Percentiles rank a stretch among this genome's conserved stretches.
These are phyloP conservation scores for Herpetospermum pedunculosum DNA, from an alignment of 306 rosid genomes.

Conservation along the genomic window DNA sequence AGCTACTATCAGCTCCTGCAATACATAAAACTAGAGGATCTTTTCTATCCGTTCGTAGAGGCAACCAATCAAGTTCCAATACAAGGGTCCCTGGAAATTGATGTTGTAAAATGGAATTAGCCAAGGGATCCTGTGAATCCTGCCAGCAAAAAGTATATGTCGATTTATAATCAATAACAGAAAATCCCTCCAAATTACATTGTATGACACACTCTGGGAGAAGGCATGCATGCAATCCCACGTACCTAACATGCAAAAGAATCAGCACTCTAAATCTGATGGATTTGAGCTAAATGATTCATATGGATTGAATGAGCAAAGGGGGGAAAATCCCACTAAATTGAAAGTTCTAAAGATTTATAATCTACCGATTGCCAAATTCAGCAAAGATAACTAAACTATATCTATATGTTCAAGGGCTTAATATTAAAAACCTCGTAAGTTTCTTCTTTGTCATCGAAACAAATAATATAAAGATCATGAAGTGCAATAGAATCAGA, in stretches of 20 bases:
- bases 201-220: background rate
- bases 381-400: background rate
- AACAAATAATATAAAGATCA: background rate
- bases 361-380: background rate
- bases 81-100: constrained; percentile 90
- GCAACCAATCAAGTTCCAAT: constrained; percentile 97
- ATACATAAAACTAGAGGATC: constrained; percentile 90
- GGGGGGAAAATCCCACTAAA: background rate
- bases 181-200: constrained; percentile 1
- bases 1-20: constrained; percentile 98
- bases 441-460: background rate
- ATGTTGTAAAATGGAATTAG: constrained; percentile 86
- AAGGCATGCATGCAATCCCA: background rate
- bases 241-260: background rate
- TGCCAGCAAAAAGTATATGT: constrained; percentile 17
- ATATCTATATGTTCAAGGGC: background rate
- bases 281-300: background rate
- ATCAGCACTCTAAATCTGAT: background rate
- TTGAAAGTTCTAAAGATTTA: background rate
- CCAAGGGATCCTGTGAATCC: constrained; percentile 92
- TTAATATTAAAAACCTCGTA: background rate
- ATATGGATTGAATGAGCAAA: background rate
- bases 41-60: constrained; percentile 64
- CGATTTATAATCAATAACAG: background rate
- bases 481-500: background rate